Percentiles rank a stretch among this genome's conserved stretches.
phyloP scores from a whole-genome alignment of 139 green algal species.

The Coccomyxa sp. region DNA sequence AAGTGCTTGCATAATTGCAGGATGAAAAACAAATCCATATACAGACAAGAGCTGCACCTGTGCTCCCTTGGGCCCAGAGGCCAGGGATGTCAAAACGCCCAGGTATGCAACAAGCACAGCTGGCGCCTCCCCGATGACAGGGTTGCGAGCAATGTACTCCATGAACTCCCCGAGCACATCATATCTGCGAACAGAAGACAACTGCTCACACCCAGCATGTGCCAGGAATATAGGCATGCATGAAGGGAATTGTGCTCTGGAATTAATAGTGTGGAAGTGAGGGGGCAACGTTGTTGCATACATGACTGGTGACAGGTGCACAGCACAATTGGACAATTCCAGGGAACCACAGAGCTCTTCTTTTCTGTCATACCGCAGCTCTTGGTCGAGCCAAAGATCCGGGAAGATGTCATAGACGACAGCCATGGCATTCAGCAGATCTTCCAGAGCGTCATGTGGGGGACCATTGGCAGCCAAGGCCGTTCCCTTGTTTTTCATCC shows the following conservation, averaged over 20 bases:
- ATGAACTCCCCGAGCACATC: slow-evolving; percentile 37
- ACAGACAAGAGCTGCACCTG: neutral
- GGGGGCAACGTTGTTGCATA: neutral
- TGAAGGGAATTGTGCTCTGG: neutral
- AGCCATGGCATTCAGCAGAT: slow-evolving; percentile 27
- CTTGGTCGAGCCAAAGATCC: slow-evolving; percentile 40
- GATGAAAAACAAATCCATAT: neutral
- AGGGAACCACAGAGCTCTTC: neutral
- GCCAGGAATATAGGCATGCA: neutral
- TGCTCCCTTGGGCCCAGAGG: slow-evolving; percentile 40
- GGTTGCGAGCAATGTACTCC: slow-evolving; percentile 24
- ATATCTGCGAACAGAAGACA: slow-evolving; percentile 8
- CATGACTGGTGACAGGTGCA: neutral
- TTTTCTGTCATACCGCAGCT: neutral
- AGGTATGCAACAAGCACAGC: slow-evolving; percentile 54
- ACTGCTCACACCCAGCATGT: neutral
- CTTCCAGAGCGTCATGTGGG: slow-evolving; percentile 19
- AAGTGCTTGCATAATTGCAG: neutral
- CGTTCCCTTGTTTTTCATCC: neutral
- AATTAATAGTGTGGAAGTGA: neutral
- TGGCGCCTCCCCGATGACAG: slow-evolving; percentile 14
- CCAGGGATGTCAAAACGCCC: slow-evolving; percentile 57
- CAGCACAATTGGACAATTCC: neutral
- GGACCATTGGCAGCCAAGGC: neutral
- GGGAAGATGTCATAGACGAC: slow-evolving; percentile 35